Percentiles rank a stretch among this genome's conserved stretches.
phyloP scores from a whole-genome alignment of 1,284 basidiomycete species.

The Heliocybe sulcata region DNA sequence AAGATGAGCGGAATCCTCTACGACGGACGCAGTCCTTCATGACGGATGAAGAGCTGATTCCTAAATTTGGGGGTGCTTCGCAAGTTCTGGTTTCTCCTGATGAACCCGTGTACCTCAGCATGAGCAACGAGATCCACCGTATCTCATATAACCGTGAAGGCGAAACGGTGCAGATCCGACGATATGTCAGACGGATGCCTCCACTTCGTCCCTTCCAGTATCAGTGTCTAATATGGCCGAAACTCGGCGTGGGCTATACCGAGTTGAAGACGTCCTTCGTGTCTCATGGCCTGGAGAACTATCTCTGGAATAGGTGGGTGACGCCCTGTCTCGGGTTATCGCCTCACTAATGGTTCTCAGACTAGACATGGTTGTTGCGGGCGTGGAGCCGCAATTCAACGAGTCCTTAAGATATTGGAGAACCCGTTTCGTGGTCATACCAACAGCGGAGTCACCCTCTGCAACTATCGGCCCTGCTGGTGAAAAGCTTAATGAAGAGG shows the following conservation, averaged over 20 bases:
- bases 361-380: conserved; percentile 79
- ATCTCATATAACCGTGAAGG: conserved; percentile 66
- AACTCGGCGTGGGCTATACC: conserved; percentile 82
- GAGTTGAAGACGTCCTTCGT: conserved; percentile 72
- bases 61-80: conserved; percentile 60
- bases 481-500: conserved; percentile 78
- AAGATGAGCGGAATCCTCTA: conserved; percentile 19
- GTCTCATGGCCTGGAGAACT: conserved; percentile 73
- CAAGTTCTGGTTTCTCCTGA: conserved; percentile 61
- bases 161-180: conserved; percentile 82
- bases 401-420: conserved; percentile 89
- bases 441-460: conserved; percentile 63
- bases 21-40: conserved; percentile 51
- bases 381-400: conserved; percentile 77
- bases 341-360: conserved; percentile 24
- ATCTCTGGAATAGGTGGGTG: conserved; percentile 76
- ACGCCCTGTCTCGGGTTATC: neutral
- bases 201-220: conserved; percentile 65
- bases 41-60: conserved; percentile 44
- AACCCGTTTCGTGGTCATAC: conserved; percentile 92
- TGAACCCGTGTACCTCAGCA: conserved; percentile 85
- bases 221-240: conserved; percentile 90
- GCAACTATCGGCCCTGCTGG: conserved; percentile 50
- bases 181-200: conserved; percentile 77
- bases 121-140: conserved; percentile 93